Evolutionary conservation across 2,329 filamentous ascomycete species (phyloP), one percentile per base, ranked within the genome.

Genomic region (Teratosphaeria destructans): DNA sequence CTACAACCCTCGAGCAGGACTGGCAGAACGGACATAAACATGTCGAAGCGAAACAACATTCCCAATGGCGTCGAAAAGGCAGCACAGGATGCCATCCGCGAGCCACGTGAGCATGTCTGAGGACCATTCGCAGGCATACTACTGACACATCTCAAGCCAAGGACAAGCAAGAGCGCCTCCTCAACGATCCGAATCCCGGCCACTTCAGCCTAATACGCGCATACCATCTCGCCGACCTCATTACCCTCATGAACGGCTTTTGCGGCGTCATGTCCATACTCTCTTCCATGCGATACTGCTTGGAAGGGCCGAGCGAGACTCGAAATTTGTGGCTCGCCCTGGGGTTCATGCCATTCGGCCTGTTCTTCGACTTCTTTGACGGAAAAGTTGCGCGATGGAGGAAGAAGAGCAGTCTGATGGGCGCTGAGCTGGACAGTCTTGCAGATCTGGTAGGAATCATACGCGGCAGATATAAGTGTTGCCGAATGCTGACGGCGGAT

Each of bases 291-390:
- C 89, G 91, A 66, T 97, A 97, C 81, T 94, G 89, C 75, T 82
- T 95, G 63, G 86, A 86, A 63, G 58, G 62, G 11, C 64, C 67
- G 2, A 83, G 87, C 64, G 78, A 87, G 58, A 79, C 84, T 67
- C 79, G 79, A 57, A 87, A 90, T 67, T 78, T 96, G 58, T 97
- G 89, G 83, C 77, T 86, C 37, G 92, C 94, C 1, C 84, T 99
- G 55, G 84, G 79, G 4, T 90, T 96, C 75, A 88, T 97, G 75
- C 93, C 93, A 0, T 89, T 96, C 61, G 92, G 91, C 5, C 80
- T 97, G 12, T 96, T 97, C 79, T 97, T 97, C 74, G 94, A 99
- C 75, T 95, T 96, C 72, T 90, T 97, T 82, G 94, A 99, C 74
- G 94, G 94, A 71, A 94, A 92, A 73, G 92, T 99, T 59, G 94